Percentiles rank a stretch among this genome's conserved stretches.
Evolutionary conservation across 306 rosid genomes (phyloP).

Genomic region (Lithocarpus polystachyus): DNA sequence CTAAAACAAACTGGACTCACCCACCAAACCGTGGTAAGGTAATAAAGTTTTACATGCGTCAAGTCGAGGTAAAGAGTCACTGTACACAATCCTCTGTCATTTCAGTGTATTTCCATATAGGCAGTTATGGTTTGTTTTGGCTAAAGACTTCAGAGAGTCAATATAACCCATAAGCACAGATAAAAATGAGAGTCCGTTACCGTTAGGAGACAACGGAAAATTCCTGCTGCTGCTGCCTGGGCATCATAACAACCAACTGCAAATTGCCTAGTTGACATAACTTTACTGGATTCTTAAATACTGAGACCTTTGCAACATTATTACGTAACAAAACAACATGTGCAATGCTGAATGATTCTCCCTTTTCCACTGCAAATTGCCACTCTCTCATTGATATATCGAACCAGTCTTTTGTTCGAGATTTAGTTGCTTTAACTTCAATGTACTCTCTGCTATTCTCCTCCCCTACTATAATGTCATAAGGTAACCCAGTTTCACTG

Average conservation of each 20-base stretch:
- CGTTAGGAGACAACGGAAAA: constrained; percentile 39
- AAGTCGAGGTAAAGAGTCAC: not conserved
- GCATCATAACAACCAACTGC: constrained; percentile 63
- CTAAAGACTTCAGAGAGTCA: not conserved
- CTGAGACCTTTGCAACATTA: constrained; percentile 46
- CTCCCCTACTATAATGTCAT: constrained; percentile 52
- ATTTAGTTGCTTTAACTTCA: constrained; percentile 88
- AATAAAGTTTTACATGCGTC: not conserved
- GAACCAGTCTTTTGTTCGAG: constrained; percentile 81
- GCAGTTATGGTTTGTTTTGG: not conserved
- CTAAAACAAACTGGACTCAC: too few relatives aligned
- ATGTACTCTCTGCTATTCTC: constrained; percentile 46
- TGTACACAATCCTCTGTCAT: not conserved
- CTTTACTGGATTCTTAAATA: constrained; percentile 66
- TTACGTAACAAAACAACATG: constrained; percentile 50
- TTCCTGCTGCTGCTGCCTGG: constrained; percentile 44
- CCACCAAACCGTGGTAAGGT: too few relatives aligned
- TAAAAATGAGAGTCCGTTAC: constrained; percentile 7
- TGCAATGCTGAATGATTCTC: constrained; percentile 72
- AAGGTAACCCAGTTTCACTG: constrained; percentile 71
- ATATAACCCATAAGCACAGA: not conserved
- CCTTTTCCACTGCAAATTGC: constrained; percentile 72
- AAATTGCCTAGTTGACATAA: constrained; percentile 61
- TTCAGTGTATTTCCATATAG: not conserved
- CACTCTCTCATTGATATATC: constrained; percentile 67